These are phyloP conservation scores for Pleoardoris graminearum DNA, from an alignment of 2,329 filamentous ascomycete species.

Conservation along the genomic window DNA sequence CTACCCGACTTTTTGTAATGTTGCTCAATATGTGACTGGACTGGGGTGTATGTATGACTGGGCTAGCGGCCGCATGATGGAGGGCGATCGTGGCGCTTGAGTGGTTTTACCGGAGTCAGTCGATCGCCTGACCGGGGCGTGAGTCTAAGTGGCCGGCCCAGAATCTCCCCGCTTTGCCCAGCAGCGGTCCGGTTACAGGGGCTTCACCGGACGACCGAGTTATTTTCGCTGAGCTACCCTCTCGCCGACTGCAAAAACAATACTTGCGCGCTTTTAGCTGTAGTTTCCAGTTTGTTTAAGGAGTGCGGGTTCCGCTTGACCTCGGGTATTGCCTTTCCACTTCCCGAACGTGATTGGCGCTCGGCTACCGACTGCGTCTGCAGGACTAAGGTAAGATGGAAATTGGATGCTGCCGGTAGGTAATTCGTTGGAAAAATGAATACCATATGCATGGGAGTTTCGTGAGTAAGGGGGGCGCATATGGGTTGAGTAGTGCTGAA, in stretches of 20 bases:
- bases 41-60: background rate
- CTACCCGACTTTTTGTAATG: too few relatives aligned
- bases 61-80: background rate
- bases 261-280: background rate
- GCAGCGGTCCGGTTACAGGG: background rate
- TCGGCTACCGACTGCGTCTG: background rate
- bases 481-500: too few relatives aligned
- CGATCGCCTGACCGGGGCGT: slow-evolving; percentile 13
- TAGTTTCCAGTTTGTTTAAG: background rate
- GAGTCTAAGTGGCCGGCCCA: slow-evolving; percentile 12
- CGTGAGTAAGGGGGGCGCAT: too few relatives aligned
- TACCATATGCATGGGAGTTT: background rate
- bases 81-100: slow-evolving; percentile 1
- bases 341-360: background rate
- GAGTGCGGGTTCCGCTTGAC: background rate
- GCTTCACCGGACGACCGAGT: slow-evolving; percentile 8
- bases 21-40: background rate
- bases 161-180: background rate
- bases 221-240: slow-evolving; percentile 10
- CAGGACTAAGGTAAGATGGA: background rate
- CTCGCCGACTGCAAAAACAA: background rate
- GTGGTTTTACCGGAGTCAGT: slow-evolving; percentile 13
- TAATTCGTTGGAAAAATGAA: background rate
- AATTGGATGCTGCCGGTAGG: background rate
- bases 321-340: background rate